Conservation (phyloP, 2,329 filamentous ascomycete species). For the Coniella vitis region DNA sequence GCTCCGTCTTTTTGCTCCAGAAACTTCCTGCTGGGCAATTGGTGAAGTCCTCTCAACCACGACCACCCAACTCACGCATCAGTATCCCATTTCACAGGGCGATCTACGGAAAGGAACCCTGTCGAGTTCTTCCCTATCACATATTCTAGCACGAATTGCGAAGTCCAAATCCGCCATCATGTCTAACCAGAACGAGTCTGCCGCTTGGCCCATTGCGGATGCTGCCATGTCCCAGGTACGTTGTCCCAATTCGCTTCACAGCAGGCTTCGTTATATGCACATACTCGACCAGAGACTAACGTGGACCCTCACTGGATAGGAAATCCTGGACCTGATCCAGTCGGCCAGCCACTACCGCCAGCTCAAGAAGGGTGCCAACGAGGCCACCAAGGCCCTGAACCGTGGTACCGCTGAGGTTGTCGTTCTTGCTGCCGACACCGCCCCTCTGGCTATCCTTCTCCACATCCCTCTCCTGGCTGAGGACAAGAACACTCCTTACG, state of each 20-base stretch:
- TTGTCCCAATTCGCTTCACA: too few relatives aligned
- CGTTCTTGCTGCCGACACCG: constrained; percentile 82
- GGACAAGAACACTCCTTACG: constrained; percentile 52
- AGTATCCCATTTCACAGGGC: constrained; percentile 32
- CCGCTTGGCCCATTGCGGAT: constrained; percentile 66
- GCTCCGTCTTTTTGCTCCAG: not conserved
- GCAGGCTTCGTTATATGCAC: too few relatives aligned
- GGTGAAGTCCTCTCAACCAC: not conserved
- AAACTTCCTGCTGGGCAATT: not conserved
- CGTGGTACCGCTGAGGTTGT: constrained; percentile 86
- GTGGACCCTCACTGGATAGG: too few relatives aligned
- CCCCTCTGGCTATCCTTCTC: constrained; percentile 78
- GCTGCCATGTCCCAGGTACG: constrained; percentile 27
- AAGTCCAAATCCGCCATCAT: constrained; percentile 17
- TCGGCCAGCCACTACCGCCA: constrained; percentile 63
- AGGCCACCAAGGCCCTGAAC: constrained; percentile 81
- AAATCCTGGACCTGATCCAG: constrained; percentile 77
- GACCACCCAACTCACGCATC: not conserved
- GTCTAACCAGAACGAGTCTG: constrained; percentile 27
- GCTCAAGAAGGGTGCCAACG: constrained; percentile 86
- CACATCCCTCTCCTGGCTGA: constrained; percentile 86
- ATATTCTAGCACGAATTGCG: not conserved
- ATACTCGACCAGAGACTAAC: too few relatives aligned
- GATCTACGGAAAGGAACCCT: constrained; percentile 59
- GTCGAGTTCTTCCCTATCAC: constrained; percentile 18